Base-by-base conservation (phyloP, 805 yeast species). In the Lachancea fermentati region DNA sequence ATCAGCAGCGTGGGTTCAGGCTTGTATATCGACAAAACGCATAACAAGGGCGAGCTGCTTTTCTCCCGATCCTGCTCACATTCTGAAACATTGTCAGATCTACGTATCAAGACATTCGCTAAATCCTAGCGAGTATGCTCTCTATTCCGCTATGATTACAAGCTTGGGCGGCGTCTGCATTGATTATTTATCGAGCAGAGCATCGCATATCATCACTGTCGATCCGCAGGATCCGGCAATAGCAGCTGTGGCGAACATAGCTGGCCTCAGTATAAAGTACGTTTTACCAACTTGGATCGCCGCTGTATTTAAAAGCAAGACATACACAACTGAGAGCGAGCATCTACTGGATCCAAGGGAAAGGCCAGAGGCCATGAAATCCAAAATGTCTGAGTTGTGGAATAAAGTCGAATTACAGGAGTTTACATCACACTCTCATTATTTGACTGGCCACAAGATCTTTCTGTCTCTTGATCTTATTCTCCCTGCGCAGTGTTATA, bases 231-330 rank as follows among this genome's bases (percentile, higher is more conserved):
- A 78, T 39, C 78, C 78, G 43, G 74, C 80, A 34, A 68, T 77
- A 29, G 67, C 75, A 18, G 86, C 85, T 1, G 65, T 69, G 2
- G 62, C 72, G 34, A 52, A 64, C 22, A 60, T 62, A 17, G 64
- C 63, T 1, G 35, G 57, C 4, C 58, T 67, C 28, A 58, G 67
- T 26, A 79, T 83, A 26, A 69, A 73, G 36, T 71, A 80, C 12
- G 93, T 89, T 3, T 66, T 73, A 3, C 94, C 96, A 0, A 75
- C 78, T 15, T 91, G 96, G 96, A 61, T 89, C 11, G 79, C 80
- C 37, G 83, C 76, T 43, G 81, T 89, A 54, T 66, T 85, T 45
- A 75, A 72, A 39, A 55, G 69, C 29, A 68, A 78, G 19, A 57
- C 67, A 34, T 69, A 62, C 37, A 58, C 82, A 8, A 74, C 73